phyloP scores from a whole-genome alignment of 306 rosid species.

The Prunus mira region DNA sequence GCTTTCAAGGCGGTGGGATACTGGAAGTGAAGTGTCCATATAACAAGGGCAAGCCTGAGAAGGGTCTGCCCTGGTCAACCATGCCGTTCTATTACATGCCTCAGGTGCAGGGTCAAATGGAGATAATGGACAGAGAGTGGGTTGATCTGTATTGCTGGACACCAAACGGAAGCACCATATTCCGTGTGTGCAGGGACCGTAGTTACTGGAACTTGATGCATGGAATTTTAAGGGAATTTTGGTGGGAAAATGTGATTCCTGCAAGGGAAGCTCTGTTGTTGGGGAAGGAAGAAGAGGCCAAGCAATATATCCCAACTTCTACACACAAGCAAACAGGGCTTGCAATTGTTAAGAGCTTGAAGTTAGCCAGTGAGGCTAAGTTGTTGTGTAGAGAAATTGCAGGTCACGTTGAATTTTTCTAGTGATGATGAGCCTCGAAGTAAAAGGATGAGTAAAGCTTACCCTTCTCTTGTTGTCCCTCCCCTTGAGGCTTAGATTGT shows the following conservation, averaged over 20 bases:
- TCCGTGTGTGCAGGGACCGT: constrained; percentile 64
- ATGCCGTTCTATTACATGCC: constrained; percentile 99
- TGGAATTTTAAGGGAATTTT: constrained; percentile 71
- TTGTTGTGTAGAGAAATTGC: constrained; percentile 75
- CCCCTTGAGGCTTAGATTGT: not conserved
- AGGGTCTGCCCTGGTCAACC: constrained; percentile 74
- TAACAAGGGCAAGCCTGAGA: constrained; percentile 93
- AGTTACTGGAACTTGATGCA: constrained; percentile 74
- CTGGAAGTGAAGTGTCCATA: constrained; percentile 96
- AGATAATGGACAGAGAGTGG: constrained; percentile 88
- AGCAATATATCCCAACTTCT: constrained; percentile 55
- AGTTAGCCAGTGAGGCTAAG: constrained; percentile 72
- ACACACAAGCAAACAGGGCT: constrained; percentile 76
- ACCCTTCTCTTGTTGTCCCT: constrained; percentile 19
- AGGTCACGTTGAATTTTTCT: constrained; percentile 69
- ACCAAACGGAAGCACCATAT: constrained; percentile 85
- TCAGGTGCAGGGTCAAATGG: constrained; percentile 96
- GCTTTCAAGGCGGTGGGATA: constrained; percentile 62
- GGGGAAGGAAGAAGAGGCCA: constrained; percentile 56
- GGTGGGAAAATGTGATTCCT: constrained; percentile 98
- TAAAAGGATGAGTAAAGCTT: constrained; percentile 18
- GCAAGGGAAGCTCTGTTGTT: constrained; percentile 64
- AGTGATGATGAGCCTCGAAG: constrained; percentile 25
- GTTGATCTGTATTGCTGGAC: constrained; percentile 94
- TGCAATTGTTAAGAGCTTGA: constrained; percentile 61